Percentiles rank a stretch among this genome's conserved stretches.
Conservation (phyloP, 2,329 filamentous ascomycete species). For the Plectosphaerella cucumerina region DNA sequence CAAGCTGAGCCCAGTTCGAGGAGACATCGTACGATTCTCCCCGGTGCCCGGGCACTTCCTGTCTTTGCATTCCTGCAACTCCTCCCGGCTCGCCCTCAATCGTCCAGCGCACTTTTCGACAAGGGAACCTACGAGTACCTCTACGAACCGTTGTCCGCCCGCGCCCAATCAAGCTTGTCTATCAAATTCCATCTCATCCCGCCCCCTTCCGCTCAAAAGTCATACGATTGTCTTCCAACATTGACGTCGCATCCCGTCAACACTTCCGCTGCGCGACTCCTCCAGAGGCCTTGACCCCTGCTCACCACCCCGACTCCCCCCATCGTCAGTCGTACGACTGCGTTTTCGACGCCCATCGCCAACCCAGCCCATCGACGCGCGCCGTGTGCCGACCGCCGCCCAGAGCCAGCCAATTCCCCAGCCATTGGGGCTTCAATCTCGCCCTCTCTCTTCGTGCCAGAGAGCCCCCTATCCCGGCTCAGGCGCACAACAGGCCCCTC, state of each 20-base stretch:
- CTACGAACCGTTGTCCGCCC: neutral
- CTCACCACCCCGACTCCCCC: too few species aligned
- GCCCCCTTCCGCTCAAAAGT: slow-evolving; percentile 1
- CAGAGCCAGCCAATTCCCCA: neutral
- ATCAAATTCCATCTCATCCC: slow-evolving; percentile 5
- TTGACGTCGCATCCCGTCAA: neutral
- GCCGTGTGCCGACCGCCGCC: too few species aligned
- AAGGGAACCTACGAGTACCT: neutral
- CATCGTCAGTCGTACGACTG: neutral
- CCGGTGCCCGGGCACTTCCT: slow-evolving; percentile 3
- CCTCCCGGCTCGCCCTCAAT: neutral
- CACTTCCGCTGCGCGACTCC: neutral
- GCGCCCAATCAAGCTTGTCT: neutral
- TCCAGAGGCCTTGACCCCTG: neutral
- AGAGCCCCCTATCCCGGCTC: too few species aligned
- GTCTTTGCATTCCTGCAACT: slow-evolving; percentile 1
- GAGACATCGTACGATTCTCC: slow-evolving; percentile 13
- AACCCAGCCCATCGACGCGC: neutral
- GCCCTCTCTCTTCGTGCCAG: too few species aligned
- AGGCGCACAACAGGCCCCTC: slow-evolving; percentile 3
- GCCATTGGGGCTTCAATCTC: neutral
- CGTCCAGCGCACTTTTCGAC: neutral
- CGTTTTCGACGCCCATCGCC: neutral
- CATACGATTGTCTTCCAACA: slow-evolving; percentile 2
- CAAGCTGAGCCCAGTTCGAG: slow-evolving; percentile 4